These are phyloP conservation scores for Paraphaeosphaeria sporulosa DNA, from an alignment of 2,329 filamentous ascomycete genomes.

Conservation along the genomic window DNA sequence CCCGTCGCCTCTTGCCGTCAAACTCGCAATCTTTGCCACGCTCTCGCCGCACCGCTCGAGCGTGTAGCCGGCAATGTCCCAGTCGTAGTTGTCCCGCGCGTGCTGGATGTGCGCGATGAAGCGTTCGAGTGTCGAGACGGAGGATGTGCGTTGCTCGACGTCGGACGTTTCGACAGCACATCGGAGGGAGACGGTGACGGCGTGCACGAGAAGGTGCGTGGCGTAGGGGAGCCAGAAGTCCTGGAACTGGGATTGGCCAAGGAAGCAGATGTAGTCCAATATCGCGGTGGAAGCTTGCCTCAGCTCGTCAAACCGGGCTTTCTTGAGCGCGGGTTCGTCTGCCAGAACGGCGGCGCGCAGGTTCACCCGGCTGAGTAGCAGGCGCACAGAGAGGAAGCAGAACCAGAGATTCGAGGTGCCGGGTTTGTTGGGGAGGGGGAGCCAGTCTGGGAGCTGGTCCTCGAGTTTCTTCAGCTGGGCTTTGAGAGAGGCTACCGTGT, in stretches of 20 bases:
- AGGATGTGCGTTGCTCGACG: constrained; percentile 53
- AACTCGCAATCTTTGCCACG: constrained; percentile 45
- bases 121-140: constrained; percentile 57
- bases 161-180: constrained; percentile 61
- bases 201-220: constrained; percentile 62
- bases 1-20: constrained; percentile 28
- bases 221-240: constrained; percentile 62
- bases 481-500: constrained; percentile 42
- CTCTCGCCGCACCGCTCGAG: constrained; percentile 54
- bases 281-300: constrained; percentile 59
- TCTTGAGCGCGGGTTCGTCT: constrained; percentile 30
- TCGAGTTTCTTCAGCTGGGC: constrained; percentile 45
- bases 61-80: constrained; percentile 64
- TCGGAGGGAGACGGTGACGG: constrained; percentile 61
- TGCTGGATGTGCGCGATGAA: constrained; percentile 57
- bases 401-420: constrained; percentile 51
- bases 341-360: constrained; percentile 39
- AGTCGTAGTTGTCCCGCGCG: constrained; percentile 59
- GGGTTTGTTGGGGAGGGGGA: constrained; percentile 36
- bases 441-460: constrained; percentile 43
- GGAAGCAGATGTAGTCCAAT: constrained; percentile 58
- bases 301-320: constrained; percentile 53
- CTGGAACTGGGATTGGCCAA: constrained; percentile 56
- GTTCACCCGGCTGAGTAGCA: constrained; percentile 50
- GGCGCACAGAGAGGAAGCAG: constrained; percentile 49